Evolutionary conservation across 1,139 yeast species (phyloP).

Genomic region (Sugiyamaella grinbergsii): DNA sequence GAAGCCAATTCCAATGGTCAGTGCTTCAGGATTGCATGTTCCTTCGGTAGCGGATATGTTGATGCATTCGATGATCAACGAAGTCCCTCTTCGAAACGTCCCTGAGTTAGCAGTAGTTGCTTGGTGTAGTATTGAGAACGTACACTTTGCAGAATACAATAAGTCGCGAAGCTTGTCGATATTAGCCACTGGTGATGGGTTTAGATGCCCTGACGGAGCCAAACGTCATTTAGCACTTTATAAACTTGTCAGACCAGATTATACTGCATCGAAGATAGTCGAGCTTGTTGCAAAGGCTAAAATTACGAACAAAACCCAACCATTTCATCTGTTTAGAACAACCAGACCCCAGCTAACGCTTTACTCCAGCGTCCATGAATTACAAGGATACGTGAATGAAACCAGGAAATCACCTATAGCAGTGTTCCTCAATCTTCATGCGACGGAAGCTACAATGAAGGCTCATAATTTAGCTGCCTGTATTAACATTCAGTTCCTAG

Average conservation of each 20-base stretch:
- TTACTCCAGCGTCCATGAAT: constrained; percentile 81
- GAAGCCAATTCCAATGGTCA: constrained; percentile 36
- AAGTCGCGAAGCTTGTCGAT: constrained; percentile 28
- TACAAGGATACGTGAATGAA: constrained; percentile 60
- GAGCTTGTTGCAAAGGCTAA: constrained; percentile 75
- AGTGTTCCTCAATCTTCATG: constrained; percentile 59
- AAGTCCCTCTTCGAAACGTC: constrained; percentile 70
- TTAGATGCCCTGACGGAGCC: constrained; percentile 18
- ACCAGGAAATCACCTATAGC: constrained; percentile 54
- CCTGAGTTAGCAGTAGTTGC: constrained; percentile 69
- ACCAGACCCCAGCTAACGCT: constrained; percentile 49
- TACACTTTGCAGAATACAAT: constrained; percentile 38
- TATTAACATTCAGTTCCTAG: constrained; percentile 48
- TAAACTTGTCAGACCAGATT: constrained; percentile 42
- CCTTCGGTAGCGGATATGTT: constrained; percentile 76
- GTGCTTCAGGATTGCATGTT: constrained; percentile 47
- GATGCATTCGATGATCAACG: constrained; percentile 88
- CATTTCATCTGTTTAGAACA: constrained; percentile 77
- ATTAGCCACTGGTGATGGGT: constrained; percentile 21
- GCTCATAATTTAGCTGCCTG: constrained; percentile 50
- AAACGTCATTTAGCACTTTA: constrained; percentile 34
- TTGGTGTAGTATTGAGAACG: constrained; percentile 67
- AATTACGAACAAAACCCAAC: constrained; percentile 74
- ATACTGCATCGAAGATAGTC: constrained; percentile 52
- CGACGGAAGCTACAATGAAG: constrained; percentile 43